Base-by-base conservation (phyloP, 2,329 filamentous ascomycete species). In the Epichloe typhina region DNA sequence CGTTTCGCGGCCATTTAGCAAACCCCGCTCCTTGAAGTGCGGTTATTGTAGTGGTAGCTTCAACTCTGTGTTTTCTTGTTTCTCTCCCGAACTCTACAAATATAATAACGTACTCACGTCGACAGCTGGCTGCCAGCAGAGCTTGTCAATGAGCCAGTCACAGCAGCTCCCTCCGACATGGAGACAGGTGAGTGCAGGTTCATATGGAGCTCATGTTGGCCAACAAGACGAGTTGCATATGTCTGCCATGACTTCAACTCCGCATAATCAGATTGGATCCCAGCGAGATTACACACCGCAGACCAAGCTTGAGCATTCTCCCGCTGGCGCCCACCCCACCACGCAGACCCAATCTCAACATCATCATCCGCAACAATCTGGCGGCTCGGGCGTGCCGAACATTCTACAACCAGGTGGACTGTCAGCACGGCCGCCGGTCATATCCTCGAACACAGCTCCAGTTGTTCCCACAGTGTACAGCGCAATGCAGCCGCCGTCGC, bases 371-470 rank as follows among this genome's bases (percentile, higher is more conserved):
- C 70, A 70, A 53, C 70, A 69, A 59, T 64, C 66, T 49, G 58
- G 58, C 55, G 59, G 65, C 46, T 71, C 69, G 51, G 63, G 70
- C 56, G 75, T 80, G 53, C 77, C 77, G 60, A 79, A 78, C 66
- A 69, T 78, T 50, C 71, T 81, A 55, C 77, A 80, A 62, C 78
- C 78, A 38, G 77, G 77, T 51, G 74, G 74, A 57, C 61, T 69
- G 60, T 60, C 59, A 52, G 59, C 60, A 55, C 63, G 64, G 54
- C 63, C 63, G 52, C 59, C 60, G 38, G 57, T 55, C 47, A 61
- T 73, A 55, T 66, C 67, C 48, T 62, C 69, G 55, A 72, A 70
- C 60, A 68, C 71, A 19, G 72, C 71, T 51, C 70, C 73, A 49
- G 65, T 66, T 50, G 54, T 76, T 52, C 67, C 73, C 56, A 70